Evolutionary conservation across 805 yeast species (phyloP), one percentile per base, ranked within the genome.

Genomic region (Zygoascus tannicola): DNA sequence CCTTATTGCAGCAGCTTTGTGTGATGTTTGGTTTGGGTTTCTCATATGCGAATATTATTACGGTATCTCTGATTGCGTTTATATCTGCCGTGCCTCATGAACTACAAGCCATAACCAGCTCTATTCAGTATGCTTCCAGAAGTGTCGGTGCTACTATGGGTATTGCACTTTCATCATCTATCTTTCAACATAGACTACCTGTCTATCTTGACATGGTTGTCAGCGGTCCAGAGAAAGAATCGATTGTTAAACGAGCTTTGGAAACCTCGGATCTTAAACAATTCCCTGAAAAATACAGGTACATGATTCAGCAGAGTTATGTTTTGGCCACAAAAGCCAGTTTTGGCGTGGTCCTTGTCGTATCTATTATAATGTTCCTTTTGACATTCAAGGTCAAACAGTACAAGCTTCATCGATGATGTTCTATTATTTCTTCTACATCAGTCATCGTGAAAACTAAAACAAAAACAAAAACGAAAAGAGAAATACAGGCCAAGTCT

Each of bases 91-190:
- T 81, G 2, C 78, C 81, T 7, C 60, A 68, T 16, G 70, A 73
- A 41, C 74, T 70, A 55, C 95, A 85, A 60, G 95, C 96, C 1
- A 73, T 86, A 18, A 81, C 88, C 2, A 87, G 95, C 0, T 83
- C 94, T 0, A 83, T 88, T 46, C 94, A 85, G 56, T 87, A 88
- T 59, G 87, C 88, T 0, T 85, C 83, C 66, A 71, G 94, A 55
- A 80, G 90, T 5, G 80, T 87, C 0, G 94, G 94, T 0, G 80
- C 88, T n/a, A 81, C 92, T 0, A 62, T 85, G 40, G 94, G 94
- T 32, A 86, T 85, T n/a, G 67, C 88, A 1, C 53, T 79, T 8
- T 79, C 84, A 0, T 73, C 81, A 20, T 79, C 86, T 2, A 66
- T 81, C 22, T 82, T 81, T 65, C 83, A 78, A 55, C 67, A 67